phyloP scores from a whole-genome alignment of 1,139 yeast species.

The Fermentozyma sake region DNA sequence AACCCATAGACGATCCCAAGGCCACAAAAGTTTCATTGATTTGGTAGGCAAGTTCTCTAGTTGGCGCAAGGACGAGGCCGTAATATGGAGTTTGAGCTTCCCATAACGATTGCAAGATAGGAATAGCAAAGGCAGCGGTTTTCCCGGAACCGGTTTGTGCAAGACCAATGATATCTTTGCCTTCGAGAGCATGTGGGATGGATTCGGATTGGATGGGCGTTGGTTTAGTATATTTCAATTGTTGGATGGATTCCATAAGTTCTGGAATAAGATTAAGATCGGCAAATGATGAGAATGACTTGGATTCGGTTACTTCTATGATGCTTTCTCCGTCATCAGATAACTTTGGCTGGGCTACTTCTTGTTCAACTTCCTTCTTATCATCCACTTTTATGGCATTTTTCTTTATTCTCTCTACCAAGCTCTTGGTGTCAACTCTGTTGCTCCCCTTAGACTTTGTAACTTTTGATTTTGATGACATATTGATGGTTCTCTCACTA shows the following conservation, averaged over 20 bases:
- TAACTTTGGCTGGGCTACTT: constrained; percentile 2
- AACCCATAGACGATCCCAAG: constrained; percentile 85
- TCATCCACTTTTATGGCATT: constrained; percentile 16
- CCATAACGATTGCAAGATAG: constrained; percentile 87
- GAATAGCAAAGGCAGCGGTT: constrained; percentile 85
- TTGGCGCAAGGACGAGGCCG: constrained; percentile 90
- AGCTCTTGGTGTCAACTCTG: constrained; percentile 16
- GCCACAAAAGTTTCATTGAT: constrained; percentile 95
- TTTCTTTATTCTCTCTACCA: constrained; percentile 48
- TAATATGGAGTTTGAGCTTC: constrained; percentile 83
- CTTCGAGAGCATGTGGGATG: constrained; percentile 86
- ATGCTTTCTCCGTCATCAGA: constrained; percentile 5
- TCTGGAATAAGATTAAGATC: constrained; percentile 72
- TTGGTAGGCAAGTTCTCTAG: constrained; percentile 95
- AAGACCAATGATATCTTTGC: constrained; percentile 75
- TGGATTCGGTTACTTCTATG: constrained; percentile 20
- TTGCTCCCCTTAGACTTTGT: neutral
- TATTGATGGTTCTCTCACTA: neutral
- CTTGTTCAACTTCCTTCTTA: constrained; percentile 5
- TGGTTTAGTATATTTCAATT: constrained; percentile 60
- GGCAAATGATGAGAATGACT: constrained; percentile 35
- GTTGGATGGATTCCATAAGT: constrained; percentile 71
- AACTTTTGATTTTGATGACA: constrained; percentile 1
- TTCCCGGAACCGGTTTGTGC: constrained; percentile 87
- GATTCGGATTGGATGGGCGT: constrained; percentile 93